Evolutionary conservation across 805 yeast species (phyloP).

Genomic region (Candida berthetii): DNA sequence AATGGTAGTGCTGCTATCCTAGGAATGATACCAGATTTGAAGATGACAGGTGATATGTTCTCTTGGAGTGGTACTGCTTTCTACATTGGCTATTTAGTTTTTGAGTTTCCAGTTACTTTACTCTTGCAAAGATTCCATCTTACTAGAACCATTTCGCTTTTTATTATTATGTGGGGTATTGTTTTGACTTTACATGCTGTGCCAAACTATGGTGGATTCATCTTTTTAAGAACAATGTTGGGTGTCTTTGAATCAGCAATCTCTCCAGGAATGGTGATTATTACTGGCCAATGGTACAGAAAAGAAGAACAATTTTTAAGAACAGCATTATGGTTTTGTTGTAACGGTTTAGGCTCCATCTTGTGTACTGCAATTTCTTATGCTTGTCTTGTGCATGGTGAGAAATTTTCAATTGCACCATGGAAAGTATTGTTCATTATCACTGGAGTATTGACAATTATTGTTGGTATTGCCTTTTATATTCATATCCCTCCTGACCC

Average conservation of each 20-base stretch:
- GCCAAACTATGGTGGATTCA: constrained; percentile 36
- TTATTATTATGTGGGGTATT: constrained; percentile 41
- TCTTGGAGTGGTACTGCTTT: constrained; percentile 44
- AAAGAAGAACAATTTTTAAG: constrained; percentile 24
- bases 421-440: constrained; percentile 52
- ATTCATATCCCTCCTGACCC: constrained; percentile 45
- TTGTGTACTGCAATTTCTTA: constrained; percentile 42
- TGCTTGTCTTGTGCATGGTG: constrained; percentile 29
- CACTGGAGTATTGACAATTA: constrained; percentile 47
- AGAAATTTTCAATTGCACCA: constrained; percentile 30
- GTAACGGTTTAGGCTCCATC: constrained; percentile 29
- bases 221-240: constrained; percentile 38
- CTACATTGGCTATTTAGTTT: constrained; percentile 47
- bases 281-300: constrained; percentile 12
- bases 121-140: constrained; percentile 45
- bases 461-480: constrained; percentile 33
- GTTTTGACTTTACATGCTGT: constrained; percentile 36
- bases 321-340: constrained; percentile 23
- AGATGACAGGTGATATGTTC: constrained; percentile 34
- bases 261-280: constrained; percentile 19
- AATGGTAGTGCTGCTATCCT: constrained; percentile 36
- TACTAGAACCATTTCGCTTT: constrained; percentile 31
- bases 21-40: constrained; percentile 32
- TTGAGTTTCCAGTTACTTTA: constrained; percentile 38
- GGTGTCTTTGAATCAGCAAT: constrained; percentile 43